Conservation (phyloP, 495 filamentous ascomycete genomes). For the Glonium stellatum region DNA sequence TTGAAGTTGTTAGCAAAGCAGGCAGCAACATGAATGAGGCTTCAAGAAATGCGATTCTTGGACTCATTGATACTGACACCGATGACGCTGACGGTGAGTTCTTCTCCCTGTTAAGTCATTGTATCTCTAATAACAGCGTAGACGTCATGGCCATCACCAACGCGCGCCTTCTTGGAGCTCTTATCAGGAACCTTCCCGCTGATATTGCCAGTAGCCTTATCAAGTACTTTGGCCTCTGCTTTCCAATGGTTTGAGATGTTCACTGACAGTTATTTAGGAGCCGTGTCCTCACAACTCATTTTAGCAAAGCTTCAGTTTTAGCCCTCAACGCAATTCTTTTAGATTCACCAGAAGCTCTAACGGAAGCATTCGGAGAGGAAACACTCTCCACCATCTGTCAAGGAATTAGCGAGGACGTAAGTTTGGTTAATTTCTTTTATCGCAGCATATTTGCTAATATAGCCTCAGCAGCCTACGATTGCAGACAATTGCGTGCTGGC, state of each 20-base stretch:
- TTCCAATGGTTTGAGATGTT: too few relatives aligned
- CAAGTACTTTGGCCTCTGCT: constrained; percentile 40
- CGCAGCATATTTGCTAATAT: constrained; percentile 21
- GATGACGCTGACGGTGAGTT: constrained; percentile 56
- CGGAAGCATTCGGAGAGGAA: constrained; percentile 59
- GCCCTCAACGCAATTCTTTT: constrained; percentile 82
- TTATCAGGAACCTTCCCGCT: constrained; percentile 72
- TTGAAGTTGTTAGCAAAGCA: constrained; percentile 91
- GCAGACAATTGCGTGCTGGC: constrained; percentile 87
- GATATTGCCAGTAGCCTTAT: constrained; percentile 61
- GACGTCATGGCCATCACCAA: constrained; percentile 77
- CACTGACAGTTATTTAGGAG: constrained; percentile 31
- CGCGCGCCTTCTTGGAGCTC: constrained; percentile 77
- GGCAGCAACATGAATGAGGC: constrained; percentile 89
- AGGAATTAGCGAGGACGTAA: constrained; percentile 69
- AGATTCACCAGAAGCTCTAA: constrained; percentile 64
- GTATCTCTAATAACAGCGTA: constrained; percentile 24
- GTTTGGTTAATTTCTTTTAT: constrained; percentile 17
- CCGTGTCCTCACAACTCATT: constrained; percentile 65
- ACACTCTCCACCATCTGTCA: constrained; percentile 68
- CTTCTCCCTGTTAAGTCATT: constrained; percentile 14
- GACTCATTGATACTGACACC: constrained; percentile 76
- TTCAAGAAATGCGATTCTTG: constrained; percentile 72
- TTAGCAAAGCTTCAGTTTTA: constrained; percentile 63
- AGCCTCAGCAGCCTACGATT: constrained; percentile 57